phyloP scores from a whole-genome alignment of 2,329 filamentous ascomycete genomes.

The Fusarium falciforme region DNA sequence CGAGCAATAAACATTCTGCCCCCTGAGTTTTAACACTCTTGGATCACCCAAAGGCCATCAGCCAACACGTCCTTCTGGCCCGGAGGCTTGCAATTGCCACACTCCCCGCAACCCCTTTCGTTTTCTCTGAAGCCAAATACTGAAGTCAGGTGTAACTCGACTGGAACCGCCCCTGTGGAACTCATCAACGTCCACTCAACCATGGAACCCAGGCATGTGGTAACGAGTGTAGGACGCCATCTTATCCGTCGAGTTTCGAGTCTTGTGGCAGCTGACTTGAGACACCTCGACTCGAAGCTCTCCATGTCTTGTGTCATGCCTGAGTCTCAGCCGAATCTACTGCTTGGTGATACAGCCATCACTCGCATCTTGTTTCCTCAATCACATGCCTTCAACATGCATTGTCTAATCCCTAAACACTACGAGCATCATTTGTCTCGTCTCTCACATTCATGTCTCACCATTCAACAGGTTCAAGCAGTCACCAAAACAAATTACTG shows the following conservation, averaged over 20 bases:
- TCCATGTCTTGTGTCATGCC: neutral
- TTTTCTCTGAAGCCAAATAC: neutral
- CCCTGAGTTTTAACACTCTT: neutral
- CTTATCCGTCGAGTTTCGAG: neutral
- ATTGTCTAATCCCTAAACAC: neutral
- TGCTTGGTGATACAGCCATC: neutral
- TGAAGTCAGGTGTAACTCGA: neutral
- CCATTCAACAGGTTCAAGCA: neutral
- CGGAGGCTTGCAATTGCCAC: neutral
- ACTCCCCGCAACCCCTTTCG: neutral
- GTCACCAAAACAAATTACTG: neutral
- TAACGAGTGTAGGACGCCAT: neutral
- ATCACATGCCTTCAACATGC: neutral
- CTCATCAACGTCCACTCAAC: neutral
- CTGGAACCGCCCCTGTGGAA: neutral
- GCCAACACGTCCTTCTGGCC: no score
- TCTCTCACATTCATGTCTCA: neutral
- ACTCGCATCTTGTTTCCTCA: neutral
- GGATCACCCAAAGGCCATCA: no score
- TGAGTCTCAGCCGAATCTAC: neutral
- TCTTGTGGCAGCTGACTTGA: neutral
- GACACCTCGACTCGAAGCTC: neutral
- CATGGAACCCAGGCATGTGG: neutral
- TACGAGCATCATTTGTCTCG: neutral
- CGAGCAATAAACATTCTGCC: neutral